These are phyloP conservation scores for Heliocybe sulcata DNA, from an alignment of 1,284 basidiomycete species.

Conservation along the genomic window DNA sequence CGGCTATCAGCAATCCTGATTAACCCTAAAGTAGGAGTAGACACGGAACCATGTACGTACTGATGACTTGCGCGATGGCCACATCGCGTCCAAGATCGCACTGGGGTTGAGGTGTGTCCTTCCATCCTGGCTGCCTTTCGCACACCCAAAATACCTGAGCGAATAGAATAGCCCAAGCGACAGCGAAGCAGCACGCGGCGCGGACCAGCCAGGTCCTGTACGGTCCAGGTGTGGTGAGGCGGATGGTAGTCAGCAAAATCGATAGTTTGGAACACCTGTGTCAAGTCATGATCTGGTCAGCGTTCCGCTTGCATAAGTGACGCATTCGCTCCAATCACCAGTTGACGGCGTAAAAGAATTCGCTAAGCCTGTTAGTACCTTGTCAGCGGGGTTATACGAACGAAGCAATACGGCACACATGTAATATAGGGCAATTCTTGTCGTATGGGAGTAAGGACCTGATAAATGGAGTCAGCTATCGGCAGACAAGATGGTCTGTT, in stretches of 20 bases:
- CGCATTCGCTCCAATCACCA: not conserved
- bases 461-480: not conserved
- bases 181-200: not conserved
- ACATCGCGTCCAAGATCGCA: slow-evolving; percentile 1
- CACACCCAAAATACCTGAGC: not conserved
- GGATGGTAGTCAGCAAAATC: not conserved
- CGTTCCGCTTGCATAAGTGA: too few species aligned
- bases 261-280: not conserved
- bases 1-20: not conserved
- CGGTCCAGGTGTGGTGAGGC: not conserved
- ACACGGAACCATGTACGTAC: not conserved
- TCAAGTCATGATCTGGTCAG: not conserved
- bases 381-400: not conserved
- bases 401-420: not conserved
- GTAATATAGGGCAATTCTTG: not conserved
- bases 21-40: not conserved
- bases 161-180: not conserved
- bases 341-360: not conserved
- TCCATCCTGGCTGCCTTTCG: not conserved
- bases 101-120: not conserved
- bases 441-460: not conserved
- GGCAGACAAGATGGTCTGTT: too few species aligned
- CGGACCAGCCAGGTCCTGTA: not conserved
- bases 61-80: not conserved
- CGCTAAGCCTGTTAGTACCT: not conserved